phyloP scores from a whole-genome alignment of 768 basidiomycete genomes.

The Xerocomus spinulosus region DNA sequence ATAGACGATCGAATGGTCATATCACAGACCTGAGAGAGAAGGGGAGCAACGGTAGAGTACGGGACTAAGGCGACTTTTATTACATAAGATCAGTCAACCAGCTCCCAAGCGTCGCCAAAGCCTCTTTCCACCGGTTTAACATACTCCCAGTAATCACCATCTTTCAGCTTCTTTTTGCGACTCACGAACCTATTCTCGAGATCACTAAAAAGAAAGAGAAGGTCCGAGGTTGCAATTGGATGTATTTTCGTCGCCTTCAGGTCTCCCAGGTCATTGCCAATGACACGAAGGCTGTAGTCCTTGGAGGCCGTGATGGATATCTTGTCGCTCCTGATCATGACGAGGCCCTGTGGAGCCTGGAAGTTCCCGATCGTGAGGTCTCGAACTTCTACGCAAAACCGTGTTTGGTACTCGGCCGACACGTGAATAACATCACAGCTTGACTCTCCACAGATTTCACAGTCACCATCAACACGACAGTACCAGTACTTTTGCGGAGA shows the following conservation, averaged over 20 bases:
- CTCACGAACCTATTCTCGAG: neutral
- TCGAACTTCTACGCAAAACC: neutral
- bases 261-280: neutral
- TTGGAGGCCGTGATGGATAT: neutral
- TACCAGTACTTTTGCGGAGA: slow-evolving; percentile 3
- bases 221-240: neutral
- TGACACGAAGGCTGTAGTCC: neutral
- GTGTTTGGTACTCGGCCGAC: too few relatives aligned
- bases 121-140: neutral
- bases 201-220: neutral
- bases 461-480: neutral
- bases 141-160: neutral
- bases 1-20: too few relatives aligned
- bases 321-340: slow-evolving; percentile 2
- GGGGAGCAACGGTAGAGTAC: too few relatives aligned
- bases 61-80: too few relatives aligned
- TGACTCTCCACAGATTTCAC: neutral
- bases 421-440: too few relatives aligned
- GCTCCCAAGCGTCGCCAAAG: neutral
- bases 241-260: neutral
- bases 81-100: too few relatives aligned
- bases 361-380: neutral
- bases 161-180: neutral
- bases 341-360: neutral
- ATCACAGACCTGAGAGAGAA: too few relatives aligned